These are phyloP conservation scores for Fusarium begoniae DNA, from an alignment of 2,329 filamentous ascomycete species.

Conservation along the genomic window DNA sequence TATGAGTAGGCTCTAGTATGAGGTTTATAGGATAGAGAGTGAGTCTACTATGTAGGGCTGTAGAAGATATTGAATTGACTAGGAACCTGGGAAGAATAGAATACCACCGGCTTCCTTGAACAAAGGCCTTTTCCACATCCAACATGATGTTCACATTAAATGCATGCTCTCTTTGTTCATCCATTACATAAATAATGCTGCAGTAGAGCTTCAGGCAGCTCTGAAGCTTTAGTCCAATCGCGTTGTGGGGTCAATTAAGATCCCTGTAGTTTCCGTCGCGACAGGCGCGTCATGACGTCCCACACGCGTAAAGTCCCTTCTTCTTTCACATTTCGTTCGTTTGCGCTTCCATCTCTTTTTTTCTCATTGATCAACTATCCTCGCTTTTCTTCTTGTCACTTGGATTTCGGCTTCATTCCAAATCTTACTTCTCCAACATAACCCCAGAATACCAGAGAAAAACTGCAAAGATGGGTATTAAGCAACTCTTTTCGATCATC, in stretches of 20 bases:
- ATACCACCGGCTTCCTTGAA: too few relatives aligned
- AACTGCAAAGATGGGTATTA: slow-evolving; percentile 66
- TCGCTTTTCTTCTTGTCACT: not conserved
- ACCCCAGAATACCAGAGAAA: not conserved
- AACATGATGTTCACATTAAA: not conserved
- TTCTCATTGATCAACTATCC: not conserved
- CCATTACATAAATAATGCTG: not conserved
- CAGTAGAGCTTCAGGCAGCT: not conserved
- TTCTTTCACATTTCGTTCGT: slow-evolving; percentile 26
- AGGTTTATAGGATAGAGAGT: not conserved
- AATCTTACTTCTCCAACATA: not conserved
- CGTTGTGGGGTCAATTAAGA: slow-evolving; percentile 46
- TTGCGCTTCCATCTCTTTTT: slow-evolving; percentile 7
- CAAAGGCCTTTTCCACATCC: not conserved
- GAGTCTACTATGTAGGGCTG: not conserved
- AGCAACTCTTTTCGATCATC: slow-evolving; percentile 82
- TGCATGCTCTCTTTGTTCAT: not conserved
- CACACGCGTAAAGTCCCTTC: slow-evolving; percentile 36
- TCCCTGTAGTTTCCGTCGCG: slow-evolving; percentile 41
- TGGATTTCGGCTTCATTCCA: not conserved
- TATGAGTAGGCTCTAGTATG: not conserved
- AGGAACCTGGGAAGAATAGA: not conserved
- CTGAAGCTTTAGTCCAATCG: not conserved
- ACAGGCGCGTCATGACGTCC: slow-evolving; percentile 44
- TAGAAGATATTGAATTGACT: not conserved